Evolutionary conservation across 208 protist genomes (phyloP), one percentile per base, ranked within the genome.

Genomic region (Wallacemonas sp.): DNA sequence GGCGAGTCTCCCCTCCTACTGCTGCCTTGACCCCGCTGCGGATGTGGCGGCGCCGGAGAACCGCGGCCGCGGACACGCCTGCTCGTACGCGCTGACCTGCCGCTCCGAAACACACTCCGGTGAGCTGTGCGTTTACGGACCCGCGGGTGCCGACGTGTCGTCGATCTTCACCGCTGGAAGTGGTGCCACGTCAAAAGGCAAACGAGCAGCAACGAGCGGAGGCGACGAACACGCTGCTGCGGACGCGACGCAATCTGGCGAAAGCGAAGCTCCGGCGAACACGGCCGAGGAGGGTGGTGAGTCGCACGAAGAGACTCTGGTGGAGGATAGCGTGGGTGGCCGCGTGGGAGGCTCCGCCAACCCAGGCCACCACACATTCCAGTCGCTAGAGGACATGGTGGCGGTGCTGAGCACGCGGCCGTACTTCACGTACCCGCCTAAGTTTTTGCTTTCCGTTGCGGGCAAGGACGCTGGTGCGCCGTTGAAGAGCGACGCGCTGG

Each of bases 81-180:
- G 85, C 73, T 67, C 45, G 36, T 94, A 92, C 76, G 64, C 68
- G 2, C 55, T 94, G 4, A 77, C 54, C 28, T 77, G 83, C 41
- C 82, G 88, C 28, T 83, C 70, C 1, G 88, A 94, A 62, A 94
- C 88, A 12, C 88, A 83, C 24, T 87, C 84, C 0, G 88, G 86
- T 2, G 85, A 94, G 60, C 51, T 94, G 2, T 66, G 67, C 27
- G 62, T 94, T 5, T 87, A 82, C 62, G 88, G 84, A 0, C 70
- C 77, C 9, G 82, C 88, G 0, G 74, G 85, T 27, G 80, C 75
- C 8, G 66, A 82, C 64, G 73, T 91, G 22, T 26, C 64, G 1
- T 55, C 69, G 5, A 80, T 91, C 28, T 88, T 80, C 53, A 31
- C 49, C n/a, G n/a, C n/a, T n/a, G n/a, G n/a, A n/a, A n/a, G n/a